phyloP scores from a whole-genome alignment of 176 grass and related monocot genomes.

The Pharus latifolius region DNA sequence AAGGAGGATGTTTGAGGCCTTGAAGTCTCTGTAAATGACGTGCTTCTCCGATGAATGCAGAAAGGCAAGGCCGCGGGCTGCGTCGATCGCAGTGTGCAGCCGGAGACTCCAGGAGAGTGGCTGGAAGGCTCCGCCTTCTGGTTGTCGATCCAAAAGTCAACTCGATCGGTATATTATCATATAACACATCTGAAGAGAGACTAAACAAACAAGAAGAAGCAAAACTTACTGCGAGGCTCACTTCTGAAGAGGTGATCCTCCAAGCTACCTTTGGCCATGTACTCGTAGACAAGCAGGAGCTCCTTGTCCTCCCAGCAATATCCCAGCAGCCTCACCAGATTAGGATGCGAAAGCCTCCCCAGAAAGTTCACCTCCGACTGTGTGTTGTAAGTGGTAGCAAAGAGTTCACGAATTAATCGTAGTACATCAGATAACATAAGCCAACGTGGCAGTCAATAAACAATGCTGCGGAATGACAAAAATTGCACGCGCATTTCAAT shows the following conservation, averaged over 20 bases:
- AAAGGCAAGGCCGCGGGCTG: conserved; percentile 50
- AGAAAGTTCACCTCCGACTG: conserved; percentile 72
- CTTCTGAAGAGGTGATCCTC: conserved; percentile 73
- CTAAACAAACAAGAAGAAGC: too few relatives aligned
- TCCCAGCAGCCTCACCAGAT: conserved; percentile 58
- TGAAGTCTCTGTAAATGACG: conserved; percentile 75
- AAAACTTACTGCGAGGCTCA: conserved; percentile 28
- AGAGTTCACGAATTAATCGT: too few relatives aligned
- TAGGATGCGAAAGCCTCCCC: conserved; percentile 56
- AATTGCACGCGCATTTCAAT: not conserved
- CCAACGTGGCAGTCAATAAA: conserved; percentile 19
- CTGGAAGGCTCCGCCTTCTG: conserved; percentile 40
- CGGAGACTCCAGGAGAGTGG: conserved; percentile 55
- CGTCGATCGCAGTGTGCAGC: conserved; percentile 46
- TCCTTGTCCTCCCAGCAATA: conserved; percentile 64
- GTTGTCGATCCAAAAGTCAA: not conserved
- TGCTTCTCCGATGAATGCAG: conserved; percentile 69
- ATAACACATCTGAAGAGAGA: too few relatives aligned
- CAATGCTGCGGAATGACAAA: not conserved
- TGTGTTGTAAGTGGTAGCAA: not conserved
- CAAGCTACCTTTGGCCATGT: conserved; percentile 66
- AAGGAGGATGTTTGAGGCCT: conserved; percentile 70
- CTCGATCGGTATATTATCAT: not conserved
- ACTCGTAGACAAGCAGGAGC: conserved; percentile 71
- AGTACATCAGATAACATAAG: not conserved